These are phyloP conservation scores for Globisporangium heterothallicum DNA, from an alignment of 352 stramenopile species.

Conservation along the genomic window DNA sequence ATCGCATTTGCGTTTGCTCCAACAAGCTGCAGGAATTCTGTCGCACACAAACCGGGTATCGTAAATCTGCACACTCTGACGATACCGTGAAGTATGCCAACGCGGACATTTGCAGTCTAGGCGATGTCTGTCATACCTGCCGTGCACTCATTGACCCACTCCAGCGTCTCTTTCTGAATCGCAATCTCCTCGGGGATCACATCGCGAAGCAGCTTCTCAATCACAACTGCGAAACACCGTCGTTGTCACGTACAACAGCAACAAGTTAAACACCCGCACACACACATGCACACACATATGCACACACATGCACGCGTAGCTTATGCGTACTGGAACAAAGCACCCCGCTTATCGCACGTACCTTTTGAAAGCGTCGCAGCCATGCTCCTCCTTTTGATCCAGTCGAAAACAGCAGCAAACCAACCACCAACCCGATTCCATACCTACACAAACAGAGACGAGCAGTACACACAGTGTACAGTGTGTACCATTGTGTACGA, in stretches of 20 bases:
- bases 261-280: not conserved
- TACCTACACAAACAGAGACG: not conserved
- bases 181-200: constrained; percentile 43
- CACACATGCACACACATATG: not conserved
- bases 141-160: constrained; percentile 60
- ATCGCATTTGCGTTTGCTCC: constrained; percentile 44
- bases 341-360: not conserved
- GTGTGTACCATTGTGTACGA: not conserved
- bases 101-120: not conserved
- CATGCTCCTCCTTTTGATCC: constrained; percentile 1
- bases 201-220: constrained; percentile 49
- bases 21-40: constrained; percentile 50
- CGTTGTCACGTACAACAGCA: not conserved
- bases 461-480: not conserved
- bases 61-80: not conserved
- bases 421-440: no score
- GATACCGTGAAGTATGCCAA: not conserved
- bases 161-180: constrained; percentile 60
- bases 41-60: no score
- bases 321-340: no score
- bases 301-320: no score
- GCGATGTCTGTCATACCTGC: constrained; percentile 17
- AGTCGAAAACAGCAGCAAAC: not conserved
- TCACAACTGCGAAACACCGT: constrained; percentile 9
- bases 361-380: constrained; percentile 8